phyloP scores from a whole-genome alignment of 768 basidiomycete species.

The Fomitopsis serialis region DNA sequence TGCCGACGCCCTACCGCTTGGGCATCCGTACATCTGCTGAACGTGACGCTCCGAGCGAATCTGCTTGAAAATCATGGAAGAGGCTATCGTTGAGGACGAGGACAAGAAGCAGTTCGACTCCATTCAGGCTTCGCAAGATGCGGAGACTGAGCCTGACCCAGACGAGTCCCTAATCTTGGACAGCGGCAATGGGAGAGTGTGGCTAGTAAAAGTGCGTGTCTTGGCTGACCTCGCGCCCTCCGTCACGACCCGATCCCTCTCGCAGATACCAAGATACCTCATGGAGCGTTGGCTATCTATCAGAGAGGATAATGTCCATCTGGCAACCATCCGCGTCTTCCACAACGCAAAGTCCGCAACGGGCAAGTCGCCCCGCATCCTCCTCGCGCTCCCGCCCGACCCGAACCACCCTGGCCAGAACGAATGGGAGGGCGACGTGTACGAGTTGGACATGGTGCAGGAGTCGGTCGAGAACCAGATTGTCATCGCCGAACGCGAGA shows the following conservation, averaged over 20 bases:
- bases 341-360: constrained; percentile 36
- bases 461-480: constrained; percentile 81
- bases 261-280: constrained; percentile 79
- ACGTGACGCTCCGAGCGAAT: no score
- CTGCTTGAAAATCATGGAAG: constrained; percentile 17
- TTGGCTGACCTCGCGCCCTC: not conserved
- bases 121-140: constrained; percentile 41
- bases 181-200: constrained; percentile 68
- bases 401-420: constrained; percentile 29
- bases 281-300: constrained; percentile 83
- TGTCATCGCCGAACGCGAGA: constrained; percentile 79
- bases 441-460: constrained; percentile 86
- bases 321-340: constrained; percentile 85
- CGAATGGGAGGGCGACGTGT: constrained; percentile 47
- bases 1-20: no score
- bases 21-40: no score
- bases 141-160: constrained; percentile 68
- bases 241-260: not conserved
- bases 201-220: constrained; percentile 67
- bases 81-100: constrained; percentile 47
- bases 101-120: constrained; percentile 65
- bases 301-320: constrained; percentile 66
- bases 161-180: constrained; percentile 81
- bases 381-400: constrained; percentile 62
- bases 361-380: constrained; percentile 51